Base-by-base conservation (phyloP, 106 monocot genomes). In the Dioscorea alata region DNA sequence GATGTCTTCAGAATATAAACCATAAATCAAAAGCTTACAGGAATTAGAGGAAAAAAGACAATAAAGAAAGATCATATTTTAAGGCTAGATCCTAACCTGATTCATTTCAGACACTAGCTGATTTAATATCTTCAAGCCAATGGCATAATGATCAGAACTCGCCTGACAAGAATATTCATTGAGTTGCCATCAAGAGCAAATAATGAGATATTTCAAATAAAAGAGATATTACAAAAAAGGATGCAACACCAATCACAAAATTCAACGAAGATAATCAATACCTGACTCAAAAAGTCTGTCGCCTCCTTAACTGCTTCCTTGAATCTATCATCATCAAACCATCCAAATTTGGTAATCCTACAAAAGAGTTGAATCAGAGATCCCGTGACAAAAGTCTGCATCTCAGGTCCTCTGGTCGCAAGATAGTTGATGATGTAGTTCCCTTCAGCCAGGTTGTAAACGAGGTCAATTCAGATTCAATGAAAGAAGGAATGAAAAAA, bases 241-340 rank as follows among this genome's bases (percentile, higher is more conserved):
- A 3, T 28, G 28, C 10, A 49, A 28, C 25, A 23, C 15, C 16
- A 18, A 4, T 31, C 19, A 16, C 13, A 16, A 32, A 21, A 23
- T 66, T 42, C 21, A 48, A 48, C 0, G 42, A 18, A 42, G 33
- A 8, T 17, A 17, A 22, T 22, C 42, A 0, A 49, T 71, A 91
- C 94, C 94, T 95, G 94, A 68, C 69, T 88, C 65, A 95, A 79
- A 68, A 97, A 97, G 71, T 72, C 87, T 59, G 81, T 87, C 0
- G 87, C 69, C 67, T 97, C 92, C 59, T 89, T 92, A 15, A 87
- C 80, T 21, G 81, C 70, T 13, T 97, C 97, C 83, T 74, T 86
- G 70, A 97, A 97, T 86, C 84, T 89, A 65, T 97, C 97, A 73
- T 97, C 97, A 86, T 97, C 89, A 75, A 97, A 85, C 97, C 97